These are phyloP conservation scores for Aspergillus quadrilineatus DNA, from an alignment of 2,329 filamentous ascomycete genomes.

Conservation along the genomic window DNA sequence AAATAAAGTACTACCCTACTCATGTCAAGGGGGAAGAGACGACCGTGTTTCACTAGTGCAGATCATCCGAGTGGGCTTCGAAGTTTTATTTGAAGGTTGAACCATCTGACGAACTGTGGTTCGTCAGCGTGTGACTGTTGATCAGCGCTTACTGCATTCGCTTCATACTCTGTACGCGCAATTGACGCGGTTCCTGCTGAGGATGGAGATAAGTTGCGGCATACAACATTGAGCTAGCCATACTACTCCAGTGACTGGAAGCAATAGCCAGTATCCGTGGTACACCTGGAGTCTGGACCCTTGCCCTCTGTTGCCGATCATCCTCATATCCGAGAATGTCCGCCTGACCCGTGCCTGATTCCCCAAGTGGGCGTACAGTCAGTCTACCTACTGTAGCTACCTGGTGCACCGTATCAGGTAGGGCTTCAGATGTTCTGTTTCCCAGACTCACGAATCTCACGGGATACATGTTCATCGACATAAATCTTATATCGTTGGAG, in stretches of 20 bases:
- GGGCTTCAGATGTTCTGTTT: too few species aligned
- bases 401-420: too few species aligned
- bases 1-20: not conserved
- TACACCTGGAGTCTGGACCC: too few species aligned
- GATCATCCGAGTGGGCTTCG: not conserved
- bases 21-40: not conserved
- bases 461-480: too few species aligned
- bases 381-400: too few species aligned
- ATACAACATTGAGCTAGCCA: not conserved
- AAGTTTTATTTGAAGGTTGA: not conserved
- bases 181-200: not conserved
- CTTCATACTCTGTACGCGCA: not conserved
- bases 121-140: not conserved
- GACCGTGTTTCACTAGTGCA: conserved; percentile 4
- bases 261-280: too few species aligned
- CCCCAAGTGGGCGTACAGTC: too few species aligned
- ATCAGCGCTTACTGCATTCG: not conserved
- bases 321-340: too few species aligned
- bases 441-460: too few species aligned
- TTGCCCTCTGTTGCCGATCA: too few species aligned
- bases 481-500: too few species aligned
- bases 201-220: not conserved
- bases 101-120: conserved; percentile 1
- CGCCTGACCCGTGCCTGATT: too few species aligned
- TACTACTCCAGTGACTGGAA: not conserved